Conservation (phyloP, 1,284 basidiomycete genomes). For the Leccinum pallidistipes region DNA sequence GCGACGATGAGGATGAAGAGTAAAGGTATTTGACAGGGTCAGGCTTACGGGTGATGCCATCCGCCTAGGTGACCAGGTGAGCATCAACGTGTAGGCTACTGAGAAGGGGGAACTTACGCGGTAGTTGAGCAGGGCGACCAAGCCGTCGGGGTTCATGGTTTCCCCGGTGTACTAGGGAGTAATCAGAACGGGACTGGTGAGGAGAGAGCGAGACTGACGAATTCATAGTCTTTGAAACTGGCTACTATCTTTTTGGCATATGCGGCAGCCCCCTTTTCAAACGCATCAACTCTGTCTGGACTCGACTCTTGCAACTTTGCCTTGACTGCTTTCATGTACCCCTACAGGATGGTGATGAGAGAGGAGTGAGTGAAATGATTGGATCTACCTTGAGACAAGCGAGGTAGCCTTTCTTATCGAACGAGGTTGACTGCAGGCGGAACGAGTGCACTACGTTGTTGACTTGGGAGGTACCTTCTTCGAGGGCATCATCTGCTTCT, state of each 20-base stretch:
- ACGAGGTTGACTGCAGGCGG: conserved; percentile 81
- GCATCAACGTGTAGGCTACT: background rate
- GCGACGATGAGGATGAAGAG: conserved; percentile 12
- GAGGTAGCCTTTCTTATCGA: conserved; percentile 93
- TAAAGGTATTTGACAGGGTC: background rate
- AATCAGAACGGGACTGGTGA: background rate
- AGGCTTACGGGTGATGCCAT: conserved; percentile 73
- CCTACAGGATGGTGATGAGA: conserved; percentile 36
- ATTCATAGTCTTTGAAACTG: conserved; percentile 92
- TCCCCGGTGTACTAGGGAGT: conserved; percentile 79
- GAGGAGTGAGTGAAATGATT: background rate
- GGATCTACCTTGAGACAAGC: conserved; percentile 78
- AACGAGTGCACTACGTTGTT: conserved; percentile 96
- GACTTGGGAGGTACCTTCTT: conserved; percentile 74
- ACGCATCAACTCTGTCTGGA: conserved; percentile 72
- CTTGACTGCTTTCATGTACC: conserved; percentile 85
- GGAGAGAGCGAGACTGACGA: conserved; percentile 46
- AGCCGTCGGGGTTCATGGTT: conserved; percentile 84
- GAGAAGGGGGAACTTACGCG: conserved; percentile 46
- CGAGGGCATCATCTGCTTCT: conserved; percentile 82
- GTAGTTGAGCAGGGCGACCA: conserved; percentile 89
- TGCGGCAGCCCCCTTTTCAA: conserved; percentile 80
- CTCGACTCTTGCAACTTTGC: conserved; percentile 54
- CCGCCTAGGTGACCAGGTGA: conserved; percentile 44
- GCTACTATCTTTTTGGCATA: conserved; percentile 88